Base-by-base conservation (phyloP, 345 rosid species). In the Pugionium cornutum region DNA sequence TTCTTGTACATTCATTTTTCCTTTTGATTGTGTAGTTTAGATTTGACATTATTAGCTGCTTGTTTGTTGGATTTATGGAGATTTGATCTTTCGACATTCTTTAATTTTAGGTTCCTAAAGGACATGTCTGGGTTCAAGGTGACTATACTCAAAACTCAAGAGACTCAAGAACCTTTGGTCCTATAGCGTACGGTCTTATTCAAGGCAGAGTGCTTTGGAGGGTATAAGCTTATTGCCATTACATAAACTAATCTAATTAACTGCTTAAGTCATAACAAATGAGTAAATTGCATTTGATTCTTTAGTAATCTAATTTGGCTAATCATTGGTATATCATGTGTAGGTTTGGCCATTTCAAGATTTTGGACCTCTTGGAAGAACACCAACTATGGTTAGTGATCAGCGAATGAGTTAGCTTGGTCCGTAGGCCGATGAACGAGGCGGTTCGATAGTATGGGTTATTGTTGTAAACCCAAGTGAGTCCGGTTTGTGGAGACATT, bases 91-190 rank as follows among this genome's bases (percentile, higher is more conserved):
- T 30, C 32, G n/a, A 65, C 6, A 18, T 66, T 29, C 26, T 52
- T 36, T 54, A 30, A 58, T 39, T 73, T 9, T 51, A 89, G 98
- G 89, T 88, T 66, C 96, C 96, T 2, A 71, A 62, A 76, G 96
- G 96, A 51, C 89, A 83, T 68, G 63, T 88, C 34, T 87, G 91
- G 83, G 69, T 86, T 4, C 79, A 83, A 65, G 98, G 98, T 49
- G 98, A 88, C 77, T 72, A 85, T 76, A 73, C 53, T 51, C 74
- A 81, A 49, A 67, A 75, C 52, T 81, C 96, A 0, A 66, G 51
- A 35, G 98, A 88, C 80, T 91, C 96, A 2, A 83, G 97, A 72
- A 25, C 32, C 7, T 91, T 82, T 69, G 97, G 97, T 40, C 79
- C 96, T 3, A 67, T 91, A 70, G 88, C 97, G 40, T 86, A 78